phyloP scores from a whole-genome alignment of 805 yeast genomes.

The Candida michaelii region DNA sequence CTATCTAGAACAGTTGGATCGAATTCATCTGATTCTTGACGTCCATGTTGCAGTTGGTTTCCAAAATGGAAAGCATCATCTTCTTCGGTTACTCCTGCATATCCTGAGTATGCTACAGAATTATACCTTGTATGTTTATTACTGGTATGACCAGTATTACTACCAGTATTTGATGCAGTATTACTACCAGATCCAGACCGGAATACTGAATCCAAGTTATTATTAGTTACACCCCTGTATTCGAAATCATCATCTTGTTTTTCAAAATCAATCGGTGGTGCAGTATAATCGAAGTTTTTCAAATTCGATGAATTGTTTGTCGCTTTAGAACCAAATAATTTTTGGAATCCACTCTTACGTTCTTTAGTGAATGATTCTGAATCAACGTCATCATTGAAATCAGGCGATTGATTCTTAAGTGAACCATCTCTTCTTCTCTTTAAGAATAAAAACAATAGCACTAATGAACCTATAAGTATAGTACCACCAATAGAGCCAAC shows the following conservation, averaged over 20 bases:
- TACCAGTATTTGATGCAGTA: conserved; percentile 11
- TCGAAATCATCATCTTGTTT: conserved; percentile 32
- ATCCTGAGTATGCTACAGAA: conserved; percentile 26
- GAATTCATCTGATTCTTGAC: conserved; percentile 14
- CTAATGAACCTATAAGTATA: conserved; percentile 38
- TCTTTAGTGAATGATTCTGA: conserved; percentile 12
- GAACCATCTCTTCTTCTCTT: conserved; percentile 28
- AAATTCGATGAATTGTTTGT: background rate
- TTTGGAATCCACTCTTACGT: conserved; percentile 25
- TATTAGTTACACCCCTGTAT: conserved; percentile 45
- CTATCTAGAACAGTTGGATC: conserved; percentile 15
- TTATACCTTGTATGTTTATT: conserved; percentile 27
- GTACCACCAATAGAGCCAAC: conserved; percentile 50
- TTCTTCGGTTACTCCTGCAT: conserved; percentile 13
- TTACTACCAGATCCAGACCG: conserved; percentile 17
- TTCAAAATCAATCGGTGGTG: conserved; percentile 11
- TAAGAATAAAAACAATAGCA: conserved; percentile 35
- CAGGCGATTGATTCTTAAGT: conserved; percentile 43
- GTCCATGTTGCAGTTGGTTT: conserved; percentile 1
- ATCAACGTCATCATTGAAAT: conserved; percentile 32
- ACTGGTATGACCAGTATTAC: conserved; percentile 13
- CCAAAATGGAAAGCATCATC: conserved; percentile 12
- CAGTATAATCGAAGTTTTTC: conserved; percentile 10
- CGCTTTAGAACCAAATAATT: conserved; percentile 28
- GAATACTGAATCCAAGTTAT: conserved; percentile 43